A percentile compares a stretch with the other conserved stretches of the same genome.
phyloP scores from a whole-genome alignment of 768 basidiomycete genomes.

The Lentinula lateritia region DNA sequence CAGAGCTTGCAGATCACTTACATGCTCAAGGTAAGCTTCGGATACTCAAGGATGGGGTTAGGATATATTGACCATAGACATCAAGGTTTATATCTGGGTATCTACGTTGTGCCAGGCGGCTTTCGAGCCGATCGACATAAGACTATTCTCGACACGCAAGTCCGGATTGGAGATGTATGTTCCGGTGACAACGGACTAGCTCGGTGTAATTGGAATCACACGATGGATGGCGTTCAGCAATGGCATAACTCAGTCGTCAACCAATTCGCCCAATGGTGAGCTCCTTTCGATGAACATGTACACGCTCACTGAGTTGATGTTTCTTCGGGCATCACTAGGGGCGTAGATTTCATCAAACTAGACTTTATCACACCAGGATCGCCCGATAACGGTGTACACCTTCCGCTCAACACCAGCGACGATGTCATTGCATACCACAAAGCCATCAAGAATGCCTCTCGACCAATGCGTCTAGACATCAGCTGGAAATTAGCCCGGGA shows the following conservation, averaged over 20 bases:
- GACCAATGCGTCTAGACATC: constrained; percentile 11
- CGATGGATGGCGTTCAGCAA: constrained; percentile 7
- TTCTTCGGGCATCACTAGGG: too few species aligned
- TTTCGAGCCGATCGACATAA: constrained; percentile 3
- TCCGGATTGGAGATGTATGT: constrained; percentile 8
- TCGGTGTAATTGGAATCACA: constrained; percentile 7
- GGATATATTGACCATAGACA: background rate
- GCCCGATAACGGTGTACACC: constrained; percentile 5
- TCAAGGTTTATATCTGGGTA: constrained; percentile 4
- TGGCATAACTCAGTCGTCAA: constrained; percentile 9
- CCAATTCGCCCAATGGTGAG: constrained; percentile 9
- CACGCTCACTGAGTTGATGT: too few species aligned
- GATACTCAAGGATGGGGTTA: background rate
- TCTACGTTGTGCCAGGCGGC: constrained; percentile 8
- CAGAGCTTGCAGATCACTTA: constrained; percentile 3
- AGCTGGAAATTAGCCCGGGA: constrained; percentile 10
- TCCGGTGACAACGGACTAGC: constrained; percentile 6
- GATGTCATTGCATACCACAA: constrained; percentile 7
- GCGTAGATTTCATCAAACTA: constrained; percentile 10
- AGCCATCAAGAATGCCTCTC: constrained; percentile 5
- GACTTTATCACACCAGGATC: constrained; percentile 12
- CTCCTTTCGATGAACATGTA: background rate
- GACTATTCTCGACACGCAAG: constrained; percentile 3
- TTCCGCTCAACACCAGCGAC: constrained; percentile 1
- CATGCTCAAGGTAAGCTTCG: constrained; percentile 3